Evolutionary conservation across 2,329 filamentous ascomycete species (phyloP), one percentile per base, ranked within the genome.

Genomic region (Talaromyces albobiverticillius): DNA sequence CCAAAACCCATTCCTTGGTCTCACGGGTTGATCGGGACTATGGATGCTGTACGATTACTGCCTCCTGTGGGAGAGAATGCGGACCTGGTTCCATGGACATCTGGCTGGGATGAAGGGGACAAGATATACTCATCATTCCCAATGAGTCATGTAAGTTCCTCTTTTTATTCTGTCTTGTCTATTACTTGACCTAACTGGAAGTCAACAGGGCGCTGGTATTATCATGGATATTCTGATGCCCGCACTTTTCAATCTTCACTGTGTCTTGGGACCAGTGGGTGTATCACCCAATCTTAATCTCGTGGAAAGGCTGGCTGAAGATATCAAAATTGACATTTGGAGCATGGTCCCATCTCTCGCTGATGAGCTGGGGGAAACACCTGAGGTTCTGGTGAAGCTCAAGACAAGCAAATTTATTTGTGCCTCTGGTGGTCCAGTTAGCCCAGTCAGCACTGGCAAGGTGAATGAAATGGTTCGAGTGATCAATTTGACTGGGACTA

Each of bases 1-100:
- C 71, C 71, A 5, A 72, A 71, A 48, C 69, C 69, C 3, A 64
- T 74, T 3, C 52, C 63, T 9, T 70, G 65, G 58, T 64, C 51
- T 13, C 56, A 62, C 53, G 60, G 59, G 14, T 55, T 55, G 34
- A 43, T 60, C 8, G 58, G 49, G 5, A 52, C 59, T 13, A 51
- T 58, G 52, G 52, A 57, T 47, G 60, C 46, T 32, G 42, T 55
- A 34, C 13, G 58, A 51, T 34, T 59, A 36, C 46, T 52, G 9
- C 49, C 54, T 46, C 46, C 59, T 8, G 49, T 29, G 8, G 49
- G 20, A 2, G 40, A 38, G 11, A 46, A 38, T 46, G 8, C 40
- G 2, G 41, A 46, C 26, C 40, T 52, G 2, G 29, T 46, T 45
- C 49, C 49, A 8, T 52, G 49, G 49, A 46, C 49, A 10, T 26